Conservation (phyloP, 2,329 filamentous ascomycete species). For the Aspergillus ibericus region DNA sequence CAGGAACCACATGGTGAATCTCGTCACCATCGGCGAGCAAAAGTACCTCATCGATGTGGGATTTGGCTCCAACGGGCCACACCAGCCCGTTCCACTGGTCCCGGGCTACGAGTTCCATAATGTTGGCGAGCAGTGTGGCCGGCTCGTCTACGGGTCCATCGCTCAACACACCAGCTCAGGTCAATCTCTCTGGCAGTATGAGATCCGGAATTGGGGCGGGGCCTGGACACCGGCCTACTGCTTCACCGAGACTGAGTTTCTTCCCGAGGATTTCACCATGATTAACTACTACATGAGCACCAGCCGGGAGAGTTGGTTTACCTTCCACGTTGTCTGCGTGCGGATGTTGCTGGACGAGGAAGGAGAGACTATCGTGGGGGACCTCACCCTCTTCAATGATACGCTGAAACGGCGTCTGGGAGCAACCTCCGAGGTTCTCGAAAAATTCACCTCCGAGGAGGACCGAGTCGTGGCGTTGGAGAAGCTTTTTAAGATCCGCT, state of each 20-base stretch:
- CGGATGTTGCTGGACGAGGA: not conserved
- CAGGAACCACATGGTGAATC: slow-evolving; percentile 1
- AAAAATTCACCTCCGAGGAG: not conserved
- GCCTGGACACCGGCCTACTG: not conserved
- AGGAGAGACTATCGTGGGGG: not conserved
- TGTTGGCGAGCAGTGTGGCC: not conserved
- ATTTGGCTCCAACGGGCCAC: not conserved
- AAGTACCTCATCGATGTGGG: not conserved
- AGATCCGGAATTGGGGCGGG: not conserved
- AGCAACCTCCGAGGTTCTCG: not conserved
- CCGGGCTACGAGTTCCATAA: not conserved
- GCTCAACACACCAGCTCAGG: not conserved
- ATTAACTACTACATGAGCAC: slow-evolving; percentile 1
- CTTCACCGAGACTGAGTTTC: not conserved
- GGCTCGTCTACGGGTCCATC: not conserved
- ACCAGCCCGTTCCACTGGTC: not conserved
- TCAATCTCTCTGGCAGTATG: slow-evolving; percentile 1
- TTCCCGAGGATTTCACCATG: not conserved
- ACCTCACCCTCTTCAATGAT: not conserved
- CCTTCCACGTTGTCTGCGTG: not conserved
- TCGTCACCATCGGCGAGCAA: not conserved
- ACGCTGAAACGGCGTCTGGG: not conserved
- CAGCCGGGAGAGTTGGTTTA: not conserved
- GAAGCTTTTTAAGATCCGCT: not conserved
- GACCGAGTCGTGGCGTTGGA: not conserved